Evolutionary conservation across 164 flowering plant genomes (phyloP), one percentile per base, ranked within the genome.

Genomic region (Pachysandra terminalis): DNA sequence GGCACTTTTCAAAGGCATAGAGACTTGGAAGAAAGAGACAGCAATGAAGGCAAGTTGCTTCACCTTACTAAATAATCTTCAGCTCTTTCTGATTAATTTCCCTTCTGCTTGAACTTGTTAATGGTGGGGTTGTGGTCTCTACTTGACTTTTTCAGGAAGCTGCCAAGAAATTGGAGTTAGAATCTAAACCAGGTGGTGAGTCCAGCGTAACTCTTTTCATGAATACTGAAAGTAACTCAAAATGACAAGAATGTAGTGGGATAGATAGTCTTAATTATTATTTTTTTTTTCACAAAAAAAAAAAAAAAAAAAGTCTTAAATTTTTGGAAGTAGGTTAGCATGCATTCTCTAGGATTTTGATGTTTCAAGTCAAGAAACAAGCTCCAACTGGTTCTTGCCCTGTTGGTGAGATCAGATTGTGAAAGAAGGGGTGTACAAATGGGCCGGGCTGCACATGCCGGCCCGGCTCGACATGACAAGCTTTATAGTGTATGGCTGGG

Each of bases 11-110:
- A 86, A 82, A 73, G 90, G 93, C 56, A 60, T 88, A 61, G 89
- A 86, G 24, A 85, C 90, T 70, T 88, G 90, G 93, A 88, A 85
- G 77, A 85, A 88, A 73, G 93, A 88, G 77, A 78, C 90, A 21
- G 59, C 72, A 40, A 81, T 87, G 88, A 82, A 74, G 86, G 87
- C 73, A 55, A 60, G 72, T 13, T n/a, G 62, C 60, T 66, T 61
- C 35, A 53, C n/a, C 64, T 48, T 59, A 7, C 51, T n/a, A 32
- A n/a, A 32, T 23, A 24, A 9, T 22, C 26, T 61, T 57, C 10
- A 53, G 26, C 5, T 25, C 56, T 19, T 48, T 53, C 63, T 40
- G 54, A n/a, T n/a, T n/a, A 10, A 19, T 3, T 12, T 58, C 19
- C 28, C 10, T 48, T 28, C 15, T 32, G 49, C 12, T 0, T 17